phyloP scores from a whole-genome alignment of 805 yeast genomes.

The Ogataea degrootiae region DNA sequence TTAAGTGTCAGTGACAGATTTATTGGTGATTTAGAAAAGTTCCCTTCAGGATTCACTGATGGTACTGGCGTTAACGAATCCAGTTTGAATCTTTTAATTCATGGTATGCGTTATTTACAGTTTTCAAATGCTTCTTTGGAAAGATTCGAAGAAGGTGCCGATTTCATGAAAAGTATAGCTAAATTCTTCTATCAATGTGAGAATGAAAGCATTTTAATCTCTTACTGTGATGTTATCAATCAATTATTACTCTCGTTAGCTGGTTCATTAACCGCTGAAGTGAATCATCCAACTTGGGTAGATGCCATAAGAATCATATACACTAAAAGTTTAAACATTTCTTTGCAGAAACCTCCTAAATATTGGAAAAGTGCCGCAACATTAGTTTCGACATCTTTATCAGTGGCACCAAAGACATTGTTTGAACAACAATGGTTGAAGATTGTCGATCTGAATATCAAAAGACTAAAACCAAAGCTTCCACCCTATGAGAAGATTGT shows the following conservation, averaged over 20 bases:
- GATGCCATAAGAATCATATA: slow-evolving; percentile 67
- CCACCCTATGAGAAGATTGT: slow-evolving; percentile 46
- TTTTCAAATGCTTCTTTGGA: slow-evolving; percentile 84
- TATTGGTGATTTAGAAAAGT: slow-evolving; percentile 85
- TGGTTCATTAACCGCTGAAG: slow-evolving; percentile 84
- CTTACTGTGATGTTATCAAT: slow-evolving; percentile 82
- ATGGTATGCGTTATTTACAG: slow-evolving; percentile 86
- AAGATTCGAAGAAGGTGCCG: slow-evolving; percentile 88
- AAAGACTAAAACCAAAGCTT: slow-evolving; percentile 59
- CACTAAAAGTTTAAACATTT: slow-evolving; percentile 39
- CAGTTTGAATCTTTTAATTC: slow-evolving; percentile 65
- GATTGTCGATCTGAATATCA: slow-evolving; percentile 58
- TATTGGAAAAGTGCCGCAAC: slow-evolving; percentile 68
- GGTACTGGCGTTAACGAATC: slow-evolving; percentile 34
- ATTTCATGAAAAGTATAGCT: slow-evolving; percentile 77
- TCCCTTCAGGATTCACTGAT: slow-evolving; percentile 49
- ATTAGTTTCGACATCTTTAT: slow-evolving; percentile 64
- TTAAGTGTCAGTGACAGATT: slow-evolving; percentile 88
- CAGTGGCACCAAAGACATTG: slow-evolving; percentile 75
- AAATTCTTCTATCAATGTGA: slow-evolving; percentile 71
- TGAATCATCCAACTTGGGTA: slow-evolving; percentile 93
- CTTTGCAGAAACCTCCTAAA: slow-evolving; percentile 38
- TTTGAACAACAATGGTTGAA: slow-evolving; percentile 70
- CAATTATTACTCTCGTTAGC: slow-evolving; percentile 78
- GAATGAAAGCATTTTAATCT: slow-evolving; percentile 60